Evolutionary conservation across 148 eudicot species (phyloP), one percentile per base, ranked within the genome.

Genomic region (Pharnaceum exiguum): DNA sequence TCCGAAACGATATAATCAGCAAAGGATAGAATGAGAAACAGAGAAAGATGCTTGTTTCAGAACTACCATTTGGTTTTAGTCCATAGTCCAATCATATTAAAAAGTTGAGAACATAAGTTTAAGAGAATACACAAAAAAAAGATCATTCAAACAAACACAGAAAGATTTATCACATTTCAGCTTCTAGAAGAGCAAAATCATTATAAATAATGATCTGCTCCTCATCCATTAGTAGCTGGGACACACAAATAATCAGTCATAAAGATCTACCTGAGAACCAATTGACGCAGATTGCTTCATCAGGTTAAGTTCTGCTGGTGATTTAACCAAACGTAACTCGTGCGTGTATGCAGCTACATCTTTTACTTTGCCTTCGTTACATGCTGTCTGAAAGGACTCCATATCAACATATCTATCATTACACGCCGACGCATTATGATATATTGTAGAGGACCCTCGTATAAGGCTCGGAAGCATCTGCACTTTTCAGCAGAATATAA

Each of bases 251-350:
- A 26, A 29, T 17, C 37, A 30, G 39, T 3, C 23, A 28, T 38
- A 37, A 37, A 31, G 60, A 57, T 16, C 51, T 71, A 87, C 97
- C 93, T 87, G 97, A 64, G 80, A 74, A 75, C 72, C 91, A 66
- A 87, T 80, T 39, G 97, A 78, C 63, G 89, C 91, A 59, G 97
- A 67, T 46, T 82, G 79, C 70, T 85, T 78, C 95, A 90, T 90
- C 68, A 90, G 62, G 51, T 62, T 75, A 59, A 84, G 66, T 75
- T 90, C 97, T 29, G 95, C 77, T 32, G 80, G 74, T 55, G 97
- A 90, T 65, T 87, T 90, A 54, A 84, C 48, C 95, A 81, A 90
- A 53, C 97, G 82, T 44, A 86, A 74, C 69, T 87, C 89, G 55
- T 90, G 85, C 46, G 85, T 84, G 70, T 67, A 71, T 30, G 37